A percentile compares a stretch with the other conserved stretches of the same genome.
Conservation (phyloP, 495 filamentous ascomycete species). For the Saxispiralis lemnorum region DNA sequence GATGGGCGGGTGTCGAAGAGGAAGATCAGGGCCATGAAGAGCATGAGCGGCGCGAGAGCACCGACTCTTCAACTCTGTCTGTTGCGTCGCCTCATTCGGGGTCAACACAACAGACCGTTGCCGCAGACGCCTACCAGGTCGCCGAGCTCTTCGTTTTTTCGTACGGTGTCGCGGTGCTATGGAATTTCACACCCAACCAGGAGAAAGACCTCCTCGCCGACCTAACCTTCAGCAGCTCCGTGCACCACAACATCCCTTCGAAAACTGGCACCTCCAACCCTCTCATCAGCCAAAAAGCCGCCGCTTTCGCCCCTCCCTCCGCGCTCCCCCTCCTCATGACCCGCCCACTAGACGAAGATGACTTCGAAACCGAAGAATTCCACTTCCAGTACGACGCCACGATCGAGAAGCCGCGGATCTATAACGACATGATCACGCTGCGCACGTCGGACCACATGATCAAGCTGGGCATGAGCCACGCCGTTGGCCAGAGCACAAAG, state of each 20-base stretch:
- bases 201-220: conserved; percentile 95
- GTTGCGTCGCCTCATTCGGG: conserved; percentile 4
- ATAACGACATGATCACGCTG: conserved; percentile 98
- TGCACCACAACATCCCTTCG: conserved; percentile 3
- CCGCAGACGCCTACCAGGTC: conserved; percentile 45
- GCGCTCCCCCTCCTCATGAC: conserved; percentile 40
- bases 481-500: conserved; percentile 94
- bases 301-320: conserved; percentile 26
- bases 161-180: conserved; percentile 95
- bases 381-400: conserved; percentile 90
- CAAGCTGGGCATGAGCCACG: conserved; percentile 90
- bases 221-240: conserved; percentile 63
- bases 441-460: conserved; percentile 95
- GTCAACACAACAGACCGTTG: conserved; percentile 5
- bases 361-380: conserved; percentile 96
- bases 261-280: conserved; percentile 10
- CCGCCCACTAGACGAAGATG: conserved; percentile 55
- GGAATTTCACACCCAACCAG: conserved; percentile 90
- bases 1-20: neutral
- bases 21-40: neutral
- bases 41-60: conserved; percentile 3
- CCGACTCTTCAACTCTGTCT: conserved; percentile 2
- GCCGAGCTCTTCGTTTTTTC: conserved; percentile 97
- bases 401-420: conserved; percentile 73
- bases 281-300: conserved; percentile 12